Evolutionary conservation across 306 rosid genomes (phyloP).

Genomic region (Begonia masoniana): DNA sequence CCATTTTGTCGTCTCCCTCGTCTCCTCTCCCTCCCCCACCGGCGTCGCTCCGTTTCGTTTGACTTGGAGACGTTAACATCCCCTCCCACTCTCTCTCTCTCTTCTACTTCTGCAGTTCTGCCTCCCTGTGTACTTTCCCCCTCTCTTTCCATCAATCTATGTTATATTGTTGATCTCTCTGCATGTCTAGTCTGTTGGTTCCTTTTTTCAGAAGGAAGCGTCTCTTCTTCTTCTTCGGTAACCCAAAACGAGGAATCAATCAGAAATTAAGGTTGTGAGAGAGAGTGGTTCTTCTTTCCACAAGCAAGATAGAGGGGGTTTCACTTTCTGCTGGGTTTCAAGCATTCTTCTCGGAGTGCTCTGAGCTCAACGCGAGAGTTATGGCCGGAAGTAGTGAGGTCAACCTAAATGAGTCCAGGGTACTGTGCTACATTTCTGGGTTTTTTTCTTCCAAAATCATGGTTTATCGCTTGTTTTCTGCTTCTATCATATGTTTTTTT

Average conservation of each 20-base stretch:
- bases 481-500: no score
- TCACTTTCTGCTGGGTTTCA: slow-evolving; percentile 23
- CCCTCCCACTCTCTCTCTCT: slow-evolving; percentile 8
- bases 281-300: neutral
- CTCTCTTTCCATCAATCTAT: slow-evolving; percentile 11
- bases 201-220: slow-evolving; percentile 21
- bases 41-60: slow-evolving; percentile 31
- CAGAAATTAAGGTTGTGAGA: slow-evolving; percentile 1
- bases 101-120: no score
- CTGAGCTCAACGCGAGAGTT: slow-evolving; percentile 5
- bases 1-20: slow-evolving; percentile 84
- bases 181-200: slow-evolving; percentile 16
- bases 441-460: slow-evolving; percentile 1
- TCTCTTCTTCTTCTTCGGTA: slow-evolving; percentile 22
- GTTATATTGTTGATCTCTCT: slow-evolving; percentile 24
- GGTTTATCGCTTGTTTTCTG: slow-evolving; percentile 7
- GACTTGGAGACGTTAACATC: slow-evolving; percentile 19
- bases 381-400: slow-evolving; percentile 65
- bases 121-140: slow-evolving; percentile 7
- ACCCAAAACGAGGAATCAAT: slow-evolving; percentile 40
- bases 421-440: slow-evolving; percentile 5
- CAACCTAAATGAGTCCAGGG: slow-evolving; percentile 63
- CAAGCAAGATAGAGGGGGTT: slow-evolving; percentile 20
- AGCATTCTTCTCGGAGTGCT: slow-evolving; percentile 10
- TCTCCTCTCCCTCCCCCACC: slow-evolving; percentile 43